phyloP scores from a whole-genome alignment of 805 yeast species.

The Candida manassasensis region DNA sequence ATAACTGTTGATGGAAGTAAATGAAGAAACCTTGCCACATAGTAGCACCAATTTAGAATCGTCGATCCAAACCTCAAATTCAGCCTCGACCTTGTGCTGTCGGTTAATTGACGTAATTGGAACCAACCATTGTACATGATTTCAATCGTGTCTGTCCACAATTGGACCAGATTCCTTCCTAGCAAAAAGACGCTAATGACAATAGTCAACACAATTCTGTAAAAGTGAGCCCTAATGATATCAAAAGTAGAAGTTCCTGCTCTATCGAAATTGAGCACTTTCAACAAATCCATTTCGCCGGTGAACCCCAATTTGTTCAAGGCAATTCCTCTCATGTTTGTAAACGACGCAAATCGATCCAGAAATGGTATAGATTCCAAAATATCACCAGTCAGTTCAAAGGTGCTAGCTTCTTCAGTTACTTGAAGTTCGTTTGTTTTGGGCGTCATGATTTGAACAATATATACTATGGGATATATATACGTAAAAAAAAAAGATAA shows the following conservation, averaged over 20 bases:
- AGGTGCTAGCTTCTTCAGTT: not conserved
- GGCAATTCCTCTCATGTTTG: not conserved
- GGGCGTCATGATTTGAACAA: not conserved
- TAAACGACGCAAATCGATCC: conserved; percentile 1
- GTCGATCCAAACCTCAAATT: conserved; percentile 1
- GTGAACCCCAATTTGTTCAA: conserved; percentile 11
- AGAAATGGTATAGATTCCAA: conserved; percentile 4
- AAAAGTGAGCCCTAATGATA: conserved; percentile 15
- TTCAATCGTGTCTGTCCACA: conserved; percentile 3
- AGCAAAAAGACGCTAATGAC: conserved; percentile 1
- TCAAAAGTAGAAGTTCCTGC: conserved; percentile 14
- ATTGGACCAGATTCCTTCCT: conserved; percentile 7
- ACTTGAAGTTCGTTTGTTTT: not conserved
- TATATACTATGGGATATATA: not conserved
- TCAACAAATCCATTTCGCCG: conserved; percentile 8
- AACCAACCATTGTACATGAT: not conserved
- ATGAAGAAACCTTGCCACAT: conserved; percentile 7
- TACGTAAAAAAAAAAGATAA: too few species aligned
- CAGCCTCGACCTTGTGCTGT: conserved; percentile 3
- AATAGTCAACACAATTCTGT: conserved; percentile 11
- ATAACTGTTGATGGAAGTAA: conserved; percentile 4
- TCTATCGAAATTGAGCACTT: conserved; percentile 12
- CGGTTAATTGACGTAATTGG: conserved; percentile 1
- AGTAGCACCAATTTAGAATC: conserved; percentile 7
- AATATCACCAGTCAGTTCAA: not conserved